Evolutionary conservation across 116 monocot species (phyloP).

Genomic region (Phalaenopsis hybrid): DNA sequence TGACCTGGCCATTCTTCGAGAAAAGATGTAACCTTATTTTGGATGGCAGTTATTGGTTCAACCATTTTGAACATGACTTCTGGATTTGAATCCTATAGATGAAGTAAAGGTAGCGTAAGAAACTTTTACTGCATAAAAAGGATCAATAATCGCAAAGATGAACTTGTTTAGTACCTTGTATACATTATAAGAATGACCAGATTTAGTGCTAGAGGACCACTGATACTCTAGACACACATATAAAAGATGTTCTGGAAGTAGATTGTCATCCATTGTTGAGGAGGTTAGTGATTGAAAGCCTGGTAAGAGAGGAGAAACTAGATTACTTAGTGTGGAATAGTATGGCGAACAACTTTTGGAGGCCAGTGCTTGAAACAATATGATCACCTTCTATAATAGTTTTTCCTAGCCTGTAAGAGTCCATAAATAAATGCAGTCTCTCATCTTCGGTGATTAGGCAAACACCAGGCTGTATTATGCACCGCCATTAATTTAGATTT

Average conservation of each 20-base stretch:
- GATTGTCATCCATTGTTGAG: slow-evolving; percentile 49
- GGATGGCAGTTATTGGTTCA: slow-evolving; percentile 39
- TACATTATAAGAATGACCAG: slow-evolving; percentile 27
- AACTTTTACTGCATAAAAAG: neutral
- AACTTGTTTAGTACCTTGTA: slow-evolving; percentile 51
- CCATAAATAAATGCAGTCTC: slow-evolving; percentile 43
- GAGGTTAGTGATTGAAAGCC: slow-evolving; percentile 29
- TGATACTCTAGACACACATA: slow-evolving; percentile 41
- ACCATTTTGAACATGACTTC: slow-evolving; percentile 55
- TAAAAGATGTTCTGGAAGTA: slow-evolving; percentile 67
- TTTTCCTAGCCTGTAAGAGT: slow-evolving; percentile 58
- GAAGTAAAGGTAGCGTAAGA: neutral
- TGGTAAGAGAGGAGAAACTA: slow-evolving; percentile 19
- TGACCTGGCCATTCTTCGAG: slow-evolving; percentile 77
- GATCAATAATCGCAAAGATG: neutral
- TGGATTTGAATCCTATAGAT: slow-evolving; percentile 65
- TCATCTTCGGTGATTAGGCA: slow-evolving; percentile 29
- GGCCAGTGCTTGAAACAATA: neutral
- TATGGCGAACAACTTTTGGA: neutral
- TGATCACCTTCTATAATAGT: slow-evolving; percentile 60
- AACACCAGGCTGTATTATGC: slow-evolving; percentile 32
- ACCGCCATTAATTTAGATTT: neutral
- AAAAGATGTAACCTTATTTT: slow-evolving; percentile 31
- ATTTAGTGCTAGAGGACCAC: slow-evolving; percentile 18
- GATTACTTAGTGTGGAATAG: neutral